phyloP scores from a whole-genome alignment of 768 basidiomycete genomes.

The Russula abietina region DNA sequence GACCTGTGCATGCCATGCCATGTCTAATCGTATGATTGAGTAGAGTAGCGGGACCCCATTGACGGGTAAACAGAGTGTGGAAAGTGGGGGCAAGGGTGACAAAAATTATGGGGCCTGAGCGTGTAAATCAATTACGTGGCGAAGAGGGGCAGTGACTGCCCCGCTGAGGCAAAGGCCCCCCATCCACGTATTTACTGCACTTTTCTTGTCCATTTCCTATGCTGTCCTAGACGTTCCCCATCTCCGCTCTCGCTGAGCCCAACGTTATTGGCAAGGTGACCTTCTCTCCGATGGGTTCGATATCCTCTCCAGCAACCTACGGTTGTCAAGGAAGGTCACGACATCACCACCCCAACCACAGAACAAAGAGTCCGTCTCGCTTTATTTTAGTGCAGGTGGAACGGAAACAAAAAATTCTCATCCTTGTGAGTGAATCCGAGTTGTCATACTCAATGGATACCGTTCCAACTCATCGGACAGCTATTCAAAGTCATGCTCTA shows the following conservation, averaged over 20 bases:
- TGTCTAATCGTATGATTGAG: too few relatives aligned
- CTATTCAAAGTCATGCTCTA: background rate
- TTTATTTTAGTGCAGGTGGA: background rate
- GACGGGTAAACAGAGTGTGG: too few relatives aligned
- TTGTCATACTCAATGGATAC: too few relatives aligned
- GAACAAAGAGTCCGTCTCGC: background rate
- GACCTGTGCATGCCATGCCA: background rate
- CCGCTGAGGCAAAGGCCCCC: background rate
- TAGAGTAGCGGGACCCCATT: too few relatives aligned
- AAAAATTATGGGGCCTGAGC: background rate
- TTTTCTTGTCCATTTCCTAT: background rate
- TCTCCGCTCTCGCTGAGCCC: background rate
- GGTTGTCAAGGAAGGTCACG: background rate
- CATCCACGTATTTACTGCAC: background rate
- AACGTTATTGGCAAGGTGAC: background rate
- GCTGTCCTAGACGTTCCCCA: background rate
- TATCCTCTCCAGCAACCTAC: background rate
- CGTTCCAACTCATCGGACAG: background rate
- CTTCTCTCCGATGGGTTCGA: background rate
- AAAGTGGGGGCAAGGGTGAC: background rate
- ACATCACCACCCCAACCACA: background rate
- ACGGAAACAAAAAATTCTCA: background rate
- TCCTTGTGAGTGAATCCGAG: background rate
- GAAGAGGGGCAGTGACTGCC: background rate
- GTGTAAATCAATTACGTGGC: background rate